Evolutionary conservation across 768 basidiomycete species (phyloP).

Genomic region (Tricholoma hemisulphureum): DNA sequence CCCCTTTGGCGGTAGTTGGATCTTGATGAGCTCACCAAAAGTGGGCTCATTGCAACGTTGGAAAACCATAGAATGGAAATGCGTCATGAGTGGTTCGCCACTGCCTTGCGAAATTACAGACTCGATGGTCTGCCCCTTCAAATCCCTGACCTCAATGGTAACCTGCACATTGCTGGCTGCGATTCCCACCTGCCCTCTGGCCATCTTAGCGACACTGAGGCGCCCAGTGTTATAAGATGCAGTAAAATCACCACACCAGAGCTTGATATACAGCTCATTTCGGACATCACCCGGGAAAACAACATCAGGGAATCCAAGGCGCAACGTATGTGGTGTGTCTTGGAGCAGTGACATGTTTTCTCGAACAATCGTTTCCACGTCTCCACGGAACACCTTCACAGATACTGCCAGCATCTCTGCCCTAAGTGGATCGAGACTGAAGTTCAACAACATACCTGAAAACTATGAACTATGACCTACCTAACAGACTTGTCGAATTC

Average conservation of each 20-base stretch:
- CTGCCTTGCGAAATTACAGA: slow-evolving; percentile 78
- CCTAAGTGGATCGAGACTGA: slow-evolving; percentile 37
- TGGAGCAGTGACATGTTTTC: slow-evolving; percentile 85
- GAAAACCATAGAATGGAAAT: slow-evolving; percentile 91
- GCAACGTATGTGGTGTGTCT: slow-evolving; percentile 76
- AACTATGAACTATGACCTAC: slow-evolving; percentile 38
- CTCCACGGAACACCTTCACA: slow-evolving; percentile 86
- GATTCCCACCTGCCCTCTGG: slow-evolving; percentile 54
- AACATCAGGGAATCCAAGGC: slow-evolving; percentile 94
- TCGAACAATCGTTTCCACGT: slow-evolving; percentile 65
- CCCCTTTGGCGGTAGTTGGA: slow-evolving; percentile 66
- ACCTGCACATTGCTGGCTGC: slow-evolving; percentile 79
- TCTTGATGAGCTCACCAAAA: slow-evolving; percentile 90
- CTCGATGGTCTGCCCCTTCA: slow-evolving; percentile 66
- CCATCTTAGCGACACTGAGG: slow-evolving; percentile 61
- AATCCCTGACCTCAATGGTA: slow-evolving; percentile 80
- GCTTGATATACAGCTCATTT: slow-evolving; percentile 94
- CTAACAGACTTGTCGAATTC: slow-evolving; percentile 83
- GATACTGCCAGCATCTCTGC: slow-evolving; percentile 87
- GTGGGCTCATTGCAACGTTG: slow-evolving; percentile 85
- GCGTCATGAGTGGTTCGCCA: slow-evolving; percentile 76
- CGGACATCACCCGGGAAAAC: slow-evolving; percentile 91
- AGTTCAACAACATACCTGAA: background rate
- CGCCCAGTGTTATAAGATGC: slow-evolving; percentile 49
- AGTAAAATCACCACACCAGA: slow-evolving; percentile 91